Evolutionary conservation across 2,329 filamentous ascomycete genomes (phyloP).

Genomic region (Penicillium sp.): DNA sequence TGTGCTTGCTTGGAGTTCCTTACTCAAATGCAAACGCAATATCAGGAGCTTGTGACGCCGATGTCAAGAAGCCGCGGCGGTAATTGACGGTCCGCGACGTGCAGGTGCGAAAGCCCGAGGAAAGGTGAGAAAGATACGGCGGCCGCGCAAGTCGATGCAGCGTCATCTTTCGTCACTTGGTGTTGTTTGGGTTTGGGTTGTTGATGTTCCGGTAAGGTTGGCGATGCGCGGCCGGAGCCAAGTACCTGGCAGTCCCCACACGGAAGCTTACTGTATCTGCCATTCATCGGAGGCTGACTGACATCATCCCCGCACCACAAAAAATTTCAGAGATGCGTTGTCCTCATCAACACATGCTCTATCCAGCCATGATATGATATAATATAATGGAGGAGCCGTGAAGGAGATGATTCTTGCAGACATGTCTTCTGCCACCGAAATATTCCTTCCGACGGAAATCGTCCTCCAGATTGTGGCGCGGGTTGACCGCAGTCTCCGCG

Average conservation of each 20-base stretch:
- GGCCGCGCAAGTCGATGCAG: constrained; percentile 5
- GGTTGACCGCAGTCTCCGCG: constrained; percentile 13
- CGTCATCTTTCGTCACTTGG: constrained; percentile 3
- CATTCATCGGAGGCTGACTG: neutral
- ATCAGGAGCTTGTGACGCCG: constrained; percentile 30
- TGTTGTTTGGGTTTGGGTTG: neutral
- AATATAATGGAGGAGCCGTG: constrained; percentile 14
- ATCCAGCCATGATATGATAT: constrained; percentile 6
- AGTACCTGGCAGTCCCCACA: neutral
- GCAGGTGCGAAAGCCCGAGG: neutral
- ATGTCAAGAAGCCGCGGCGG: constrained; percentile 26
- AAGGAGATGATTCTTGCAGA: constrained; percentile 1
- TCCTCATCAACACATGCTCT: neutral
- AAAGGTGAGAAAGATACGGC: neutral
- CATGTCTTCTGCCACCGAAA: constrained; percentile 2
- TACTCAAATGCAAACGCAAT: constrained; percentile 48
- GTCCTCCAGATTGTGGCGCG: constrained; percentile 11
- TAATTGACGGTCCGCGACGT: neutral
- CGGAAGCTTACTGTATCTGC: neutral
- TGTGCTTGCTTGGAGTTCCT: constrained; percentile 16
- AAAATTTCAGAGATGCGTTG: neutral
- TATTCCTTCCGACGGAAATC: constrained; percentile 14
- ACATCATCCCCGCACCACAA: constrained; percentile 8
- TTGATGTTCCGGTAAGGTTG: neutral
- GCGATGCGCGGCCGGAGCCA: neutral